Evolutionary conservation across 1,284 basidiomycete genomes (phyloP), one percentile per base, ranked within the genome.

Genomic region (Puccinia coronata): DNA sequence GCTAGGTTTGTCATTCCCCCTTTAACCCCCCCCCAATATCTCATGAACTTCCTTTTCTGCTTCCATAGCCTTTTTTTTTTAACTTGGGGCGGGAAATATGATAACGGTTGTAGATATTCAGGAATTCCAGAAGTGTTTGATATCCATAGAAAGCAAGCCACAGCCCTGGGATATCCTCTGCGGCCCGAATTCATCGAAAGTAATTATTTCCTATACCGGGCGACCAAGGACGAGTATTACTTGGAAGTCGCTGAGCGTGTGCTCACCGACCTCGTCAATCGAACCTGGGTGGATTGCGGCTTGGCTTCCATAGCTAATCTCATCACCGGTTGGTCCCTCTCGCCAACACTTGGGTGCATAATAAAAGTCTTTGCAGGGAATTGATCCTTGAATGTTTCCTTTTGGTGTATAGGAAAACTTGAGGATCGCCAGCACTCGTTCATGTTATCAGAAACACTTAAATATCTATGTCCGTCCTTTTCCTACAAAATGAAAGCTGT

Each of bases 401-500:
- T 71, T 71, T 53, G 1, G 16, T 36, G 0, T 59, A 31, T 55
- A 81, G 79, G 79, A 12, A 59, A 90, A 84, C 90, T 90, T 31
- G 93, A 94, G 83, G 93, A 96, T 85, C 89, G 95, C 81, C 96
- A 96, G 95, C 94, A 96, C 86, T 95, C 93, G 1, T 96, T 96
- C 86, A 91, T 91, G 12, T 88, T 96, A 28, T 95, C 93, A 41
- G 84, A 84, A 73, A 67, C 67, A 34, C 2, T 95, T 95, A 87
- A 95, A 94, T 0, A 88, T 96, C 71, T 96, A 95, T 88, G 94
- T 92, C 82, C 55, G 88, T 69, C 47, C 34, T 23, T 41, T n/a
- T n/a, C n/a, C n/a, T n/a, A n/a, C n/a, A 71, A 39, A 61, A 41
- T 8, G 43, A 8, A 47, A 16, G 73, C 78, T 75, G 4, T 71